phyloP scores from a whole-genome alignment of 306 rosid genomes.

The Gillenia trifoliata region DNA sequence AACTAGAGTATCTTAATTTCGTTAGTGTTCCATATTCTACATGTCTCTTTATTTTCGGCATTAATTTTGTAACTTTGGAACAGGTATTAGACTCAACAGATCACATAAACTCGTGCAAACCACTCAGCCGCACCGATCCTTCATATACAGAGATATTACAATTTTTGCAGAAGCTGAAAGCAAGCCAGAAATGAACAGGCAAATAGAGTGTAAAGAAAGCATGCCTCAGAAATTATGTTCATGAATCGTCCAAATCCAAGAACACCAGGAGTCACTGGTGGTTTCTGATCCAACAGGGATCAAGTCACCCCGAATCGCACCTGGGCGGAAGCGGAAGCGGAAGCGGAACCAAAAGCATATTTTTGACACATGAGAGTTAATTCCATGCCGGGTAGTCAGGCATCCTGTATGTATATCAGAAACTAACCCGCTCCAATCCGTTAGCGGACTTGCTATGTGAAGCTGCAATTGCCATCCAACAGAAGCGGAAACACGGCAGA shows the following conservation, averaged over 20 bases:
- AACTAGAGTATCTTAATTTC: background rate
- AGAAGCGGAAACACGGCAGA: background rate
- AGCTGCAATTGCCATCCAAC: background rate
- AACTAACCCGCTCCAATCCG: background rate
- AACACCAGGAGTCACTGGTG: background rate
- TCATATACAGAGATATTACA: slow-evolving; percentile 72
- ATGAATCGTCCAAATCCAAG: background rate
- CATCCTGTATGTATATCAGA: slow-evolving; percentile 5
- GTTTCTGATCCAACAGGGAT: background rate
- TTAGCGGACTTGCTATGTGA: background rate
- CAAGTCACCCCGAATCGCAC: background rate
- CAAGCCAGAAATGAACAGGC: slow-evolving; percentile 24
- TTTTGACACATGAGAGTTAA: background rate
- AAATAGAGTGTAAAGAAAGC: background rate
- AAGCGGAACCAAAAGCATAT: background rate
- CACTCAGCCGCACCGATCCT: slow-evolving; percentile 71
- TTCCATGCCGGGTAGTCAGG: too few relatives aligned
- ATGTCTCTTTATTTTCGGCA: background rate
- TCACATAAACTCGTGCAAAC: slow-evolving; percentile 95
- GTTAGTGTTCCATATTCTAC: background rate
- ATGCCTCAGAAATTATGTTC: background rate
- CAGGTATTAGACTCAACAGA: slow-evolving; percentile 97
- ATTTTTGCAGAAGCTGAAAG: slow-evolving; percentile 68
- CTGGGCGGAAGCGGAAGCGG: background rate
- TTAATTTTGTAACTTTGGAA: slow-evolving; percentile 18